Evolutionary conservation across 305 asterid species (phyloP), one percentile per base, ranked within the genome.

Genomic region (Plantago rigida): DNA sequence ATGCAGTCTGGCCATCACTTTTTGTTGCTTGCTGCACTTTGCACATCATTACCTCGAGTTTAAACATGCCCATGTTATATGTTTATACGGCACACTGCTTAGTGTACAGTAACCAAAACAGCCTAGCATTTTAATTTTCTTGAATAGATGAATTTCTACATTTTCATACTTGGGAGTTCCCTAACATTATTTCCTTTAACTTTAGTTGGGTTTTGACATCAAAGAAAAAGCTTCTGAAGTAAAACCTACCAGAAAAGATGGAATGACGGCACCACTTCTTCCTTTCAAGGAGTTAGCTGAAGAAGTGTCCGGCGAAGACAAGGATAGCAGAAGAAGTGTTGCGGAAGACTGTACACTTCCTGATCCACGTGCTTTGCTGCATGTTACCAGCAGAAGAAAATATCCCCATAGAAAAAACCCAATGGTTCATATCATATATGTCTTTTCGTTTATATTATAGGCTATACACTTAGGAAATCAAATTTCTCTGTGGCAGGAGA

Each of bases 351-450:
- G 76, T 62, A 60, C 53, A 61, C 83, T 86, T 71, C 95, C 94
- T 49, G 82, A 77, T 56, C 85, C 92, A 45, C 77, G 56, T 73
- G 79, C 89, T 71, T 70, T 92, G 63, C 77, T 83, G 81, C 84
- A 84, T 79, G 94, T 92, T 66, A 92, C 99, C 72, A 87, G 81
- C 69, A 75, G 99, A 80, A 83, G 80, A 78, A 92, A 86, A 81
- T 74, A 69, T 65, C 78, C 84, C 9, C 68, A 77, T 62, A 71
- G 84, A 71, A 82, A 81, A 74, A 80, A 79, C 68, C 81, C 71
- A n/a, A 75, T 54, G 88, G 99, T 92, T 64, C 28, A 54, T 67
- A 64, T 59, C 74, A 52, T 65, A 41, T 41, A 28, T 68, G 41
- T 56, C 36, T 51, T 34, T 50, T 51, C 47, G 56, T 60, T 69